Conservation (phyloP, 2,329 filamentous ascomycete genomes). For the Rhinocladiella mackenziei region DNA sequence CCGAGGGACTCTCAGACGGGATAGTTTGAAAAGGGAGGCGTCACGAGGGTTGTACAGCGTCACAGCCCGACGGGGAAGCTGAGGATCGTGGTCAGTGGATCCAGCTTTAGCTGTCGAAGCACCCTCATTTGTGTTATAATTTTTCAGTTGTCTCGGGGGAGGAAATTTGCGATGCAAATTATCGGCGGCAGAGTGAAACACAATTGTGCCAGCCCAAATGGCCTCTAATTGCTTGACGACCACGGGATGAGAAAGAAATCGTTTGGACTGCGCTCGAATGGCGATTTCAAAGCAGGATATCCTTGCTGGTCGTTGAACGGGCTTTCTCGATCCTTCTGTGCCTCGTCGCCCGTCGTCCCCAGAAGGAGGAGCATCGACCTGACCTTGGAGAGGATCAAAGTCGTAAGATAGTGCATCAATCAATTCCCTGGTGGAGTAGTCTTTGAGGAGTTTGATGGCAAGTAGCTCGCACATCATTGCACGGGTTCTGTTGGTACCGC, state of each 20-base stretch:
- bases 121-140: constrained; percentile 41
- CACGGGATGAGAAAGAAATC: constrained; percentile 84
- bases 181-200: constrained; percentile 87
- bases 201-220: constrained; percentile 93
- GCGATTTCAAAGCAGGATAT: constrained; percentile 90
- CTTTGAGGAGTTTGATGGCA: constrained; percentile 82
- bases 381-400: constrained; percentile 85
- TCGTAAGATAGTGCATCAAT: constrained; percentile 94
- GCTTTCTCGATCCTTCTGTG: constrained; percentile 30
- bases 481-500: constrained; percentile 76
- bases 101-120: constrained; percentile 25
- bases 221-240: constrained; percentile 94
- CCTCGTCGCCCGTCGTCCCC: constrained; percentile 25
- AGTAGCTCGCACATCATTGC: constrained; percentile 87
- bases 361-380: constrained; percentile 49
- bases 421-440: constrained; percentile 82
- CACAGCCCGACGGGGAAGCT: constrained; percentile 57
- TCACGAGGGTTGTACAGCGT: constrained; percentile 86
- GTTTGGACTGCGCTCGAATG: constrained; percentile 87
- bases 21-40: constrained; percentile 87
- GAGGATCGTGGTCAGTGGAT: constrained; percentile 15
- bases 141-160: constrained; percentile 20
- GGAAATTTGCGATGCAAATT: constrained; percentile 62
- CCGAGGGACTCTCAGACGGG: constrained; percentile 80
- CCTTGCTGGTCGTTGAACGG: constrained; percentile 60